Base-by-base conservation (phyloP, 2,329 filamentous ascomycete species). In the Aspergillus sp. region DNA sequence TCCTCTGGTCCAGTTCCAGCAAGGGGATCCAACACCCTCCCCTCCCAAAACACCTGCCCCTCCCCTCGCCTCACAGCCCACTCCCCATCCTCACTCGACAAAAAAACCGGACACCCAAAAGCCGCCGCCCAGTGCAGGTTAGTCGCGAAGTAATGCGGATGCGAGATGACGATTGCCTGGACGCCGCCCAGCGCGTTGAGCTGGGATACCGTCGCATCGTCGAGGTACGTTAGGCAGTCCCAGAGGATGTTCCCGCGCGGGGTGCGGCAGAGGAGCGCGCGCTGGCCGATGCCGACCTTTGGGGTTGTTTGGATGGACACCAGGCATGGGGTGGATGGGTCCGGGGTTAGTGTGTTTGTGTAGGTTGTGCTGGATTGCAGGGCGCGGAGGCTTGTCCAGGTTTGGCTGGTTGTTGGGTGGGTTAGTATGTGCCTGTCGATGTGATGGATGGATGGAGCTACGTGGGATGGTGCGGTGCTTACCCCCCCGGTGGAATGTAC, bases 141-240 rank as follows among this genome's bases (percentile, higher is more conserved):
- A 3, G 82, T 82, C 10, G 77, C 78, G 60, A 84, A 91, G 60
- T 83, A 93, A 53, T 93, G 85, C 32, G 85, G 85, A 58, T 93
- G 82, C 8, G 72, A 78, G 41, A 88, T 84, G 44, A 77, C 76
- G 28, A 91, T 86, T 0, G 79, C 82, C 20, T 64, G 63, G 8
- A 93, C 50, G 0, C 81, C 82, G 26, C 83, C 83, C 5, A 77
- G 64, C 0, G 50, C 52, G 4, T 71, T 66, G 45, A 89, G 74
- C 35, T 57, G 53, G 1, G 25, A 1, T 0, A 82, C 57, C 0
- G 82, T 88, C 3, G 68, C 68, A 1, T 69, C 58, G 51, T 88
- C 80, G 3, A 91, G 61, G 42, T 77, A 74, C 0, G 82, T 71
- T 35, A 91, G 65, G 40, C 80, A 77, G 57, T 91, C 85, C 84